These are phyloP conservation scores for Lecanicillium sp. DNA, from an alignment of 2,329 filamentous ascomycete genomes.

Conservation along the genomic window DNA sequence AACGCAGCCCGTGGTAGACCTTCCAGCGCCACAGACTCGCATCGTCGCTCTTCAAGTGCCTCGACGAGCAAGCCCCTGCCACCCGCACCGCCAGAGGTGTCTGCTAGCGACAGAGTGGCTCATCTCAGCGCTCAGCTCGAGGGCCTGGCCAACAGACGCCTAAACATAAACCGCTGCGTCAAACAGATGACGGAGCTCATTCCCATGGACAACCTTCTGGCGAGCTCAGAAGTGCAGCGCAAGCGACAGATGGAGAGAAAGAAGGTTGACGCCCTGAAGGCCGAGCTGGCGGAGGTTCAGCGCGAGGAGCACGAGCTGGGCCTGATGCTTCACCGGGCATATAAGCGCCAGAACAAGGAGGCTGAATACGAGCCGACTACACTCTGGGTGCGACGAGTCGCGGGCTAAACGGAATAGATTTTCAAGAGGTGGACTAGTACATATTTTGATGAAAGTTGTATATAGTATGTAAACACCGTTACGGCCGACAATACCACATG, in stretches of 20 bases:
- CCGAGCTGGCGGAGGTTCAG: slow-evolving; percentile 66
- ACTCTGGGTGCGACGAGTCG: slow-evolving; percentile 75
- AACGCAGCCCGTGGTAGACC: neutral
- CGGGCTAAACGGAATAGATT: slow-evolving; percentile 38
- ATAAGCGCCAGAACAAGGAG: slow-evolving; percentile 67
- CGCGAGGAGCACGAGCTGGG: slow-evolving; percentile 75
- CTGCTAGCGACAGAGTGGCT: slow-evolving; percentile 58
- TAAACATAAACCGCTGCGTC: slow-evolving; percentile 67
- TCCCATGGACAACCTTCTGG: slow-evolving; percentile 62
- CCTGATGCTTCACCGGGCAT: slow-evolving; percentile 65
- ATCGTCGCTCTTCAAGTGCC: slow-evolving; percentile 21
- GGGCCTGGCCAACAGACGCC: slow-evolving; percentile 58
- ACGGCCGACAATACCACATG: neutral
- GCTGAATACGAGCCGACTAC: slow-evolving; percentile 58
- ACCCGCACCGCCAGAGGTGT: slow-evolving; percentile 53
- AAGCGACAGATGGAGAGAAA: slow-evolving; percentile 53
- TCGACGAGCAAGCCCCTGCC: slow-evolving; percentile 55
- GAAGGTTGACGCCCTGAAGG: slow-evolving; percentile 60
- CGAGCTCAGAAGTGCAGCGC: slow-evolving; percentile 55
- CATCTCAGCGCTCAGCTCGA: slow-evolving; percentile 61
- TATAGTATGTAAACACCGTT: slow-evolving; percentile 5
- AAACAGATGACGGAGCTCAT: slow-evolving; percentile 73
- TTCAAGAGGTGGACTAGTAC: neutral
- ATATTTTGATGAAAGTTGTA: neutral
- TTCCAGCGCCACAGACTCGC: neutral